Conservation (phyloP, 2,329 filamentous ascomycete species). For the Harringtonia aguacate region DNA sequence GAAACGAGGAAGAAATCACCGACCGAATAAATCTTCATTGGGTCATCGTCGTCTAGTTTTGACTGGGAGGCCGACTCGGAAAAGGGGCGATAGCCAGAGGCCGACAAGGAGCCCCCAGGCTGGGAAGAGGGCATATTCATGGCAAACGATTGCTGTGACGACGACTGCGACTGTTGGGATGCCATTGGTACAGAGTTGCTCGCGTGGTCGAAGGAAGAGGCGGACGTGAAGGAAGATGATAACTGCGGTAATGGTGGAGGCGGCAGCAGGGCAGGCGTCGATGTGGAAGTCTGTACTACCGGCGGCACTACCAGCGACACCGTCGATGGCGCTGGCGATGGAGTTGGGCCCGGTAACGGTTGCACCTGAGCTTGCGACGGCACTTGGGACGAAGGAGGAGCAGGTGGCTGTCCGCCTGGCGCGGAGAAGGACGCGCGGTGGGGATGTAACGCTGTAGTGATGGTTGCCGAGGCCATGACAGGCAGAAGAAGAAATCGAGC, state of each 20-base stretch:
- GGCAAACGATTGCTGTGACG: conserved; percentile 44
- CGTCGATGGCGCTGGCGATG: neutral
- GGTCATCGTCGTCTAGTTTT: conserved; percentile 25
- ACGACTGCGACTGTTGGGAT: conserved; percentile 23
- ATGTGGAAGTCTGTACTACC: neutral
- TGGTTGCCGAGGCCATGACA: conserved; percentile 25
- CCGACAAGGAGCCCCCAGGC: conserved; percentile 25
- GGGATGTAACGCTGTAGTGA: conserved; percentile 18
- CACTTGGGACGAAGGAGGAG: conserved; percentile 5
- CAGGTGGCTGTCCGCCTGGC: conserved; percentile 8
- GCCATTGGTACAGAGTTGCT: conserved; percentile 14
- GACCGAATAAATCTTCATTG: conserved; percentile 54
- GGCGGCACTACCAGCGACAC: neutral
- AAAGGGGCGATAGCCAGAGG: conserved; percentile 27
- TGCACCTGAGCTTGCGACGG: conserved; percentile 8
- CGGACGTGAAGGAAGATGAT: neutral
- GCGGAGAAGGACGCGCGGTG: conserved; percentile 16
- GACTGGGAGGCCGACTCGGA: conserved; percentile 20
- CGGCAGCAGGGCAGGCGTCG: conserved; percentile 3
- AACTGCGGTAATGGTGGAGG: neutral
- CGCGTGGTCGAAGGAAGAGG: conserved; percentile 11
- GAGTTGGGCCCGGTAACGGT: neutral
- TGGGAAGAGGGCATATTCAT: conserved; percentile 43
- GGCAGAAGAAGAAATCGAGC: neutral
- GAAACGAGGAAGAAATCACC: conserved; percentile 13